A percentile compares a stretch with the other conserved stretches of the same genome.
Evolutionary conservation across 805 yeast species (phyloP).

Genomic region (Komagataella populi): DNA sequence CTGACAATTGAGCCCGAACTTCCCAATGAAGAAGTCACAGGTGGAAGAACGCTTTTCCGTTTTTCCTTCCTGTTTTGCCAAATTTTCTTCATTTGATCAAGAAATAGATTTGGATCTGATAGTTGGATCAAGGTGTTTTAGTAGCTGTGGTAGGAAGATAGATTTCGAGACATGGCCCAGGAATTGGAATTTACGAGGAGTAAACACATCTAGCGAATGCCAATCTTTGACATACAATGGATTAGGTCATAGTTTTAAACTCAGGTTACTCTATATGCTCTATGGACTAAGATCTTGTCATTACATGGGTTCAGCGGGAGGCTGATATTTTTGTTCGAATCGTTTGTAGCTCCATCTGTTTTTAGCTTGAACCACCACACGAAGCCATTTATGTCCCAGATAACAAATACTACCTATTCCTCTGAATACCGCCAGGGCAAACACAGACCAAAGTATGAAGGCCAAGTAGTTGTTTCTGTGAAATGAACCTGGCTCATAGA

Average conservation of each 20-base stretch:
- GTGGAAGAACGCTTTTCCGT: neutral
- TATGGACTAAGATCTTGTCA: neutral
- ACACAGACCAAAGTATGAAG: conserved; percentile 87
- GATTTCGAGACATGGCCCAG: neutral
- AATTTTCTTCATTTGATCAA: neutral
- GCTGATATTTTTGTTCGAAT: neutral
- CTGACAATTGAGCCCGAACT: neutral
- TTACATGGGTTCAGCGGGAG: neutral
- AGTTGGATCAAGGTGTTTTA: neutral
- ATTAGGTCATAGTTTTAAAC: neutral
- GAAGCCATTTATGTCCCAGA: conserved; percentile 28
- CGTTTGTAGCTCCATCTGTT: conserved; percentile 6
- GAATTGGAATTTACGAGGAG: neutral
- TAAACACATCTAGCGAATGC: neutral
- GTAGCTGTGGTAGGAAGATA: neutral
- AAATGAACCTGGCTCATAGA: conserved; percentile 55
- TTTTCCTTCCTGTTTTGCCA: neutral
- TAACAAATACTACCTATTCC: conserved; percentile 72
- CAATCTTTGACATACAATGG: neutral
- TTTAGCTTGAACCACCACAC: conserved; percentile 16
- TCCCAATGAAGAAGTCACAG: neutral
- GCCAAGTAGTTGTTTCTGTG: conserved; percentile 63
- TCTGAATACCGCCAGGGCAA: conserved; percentile 68
- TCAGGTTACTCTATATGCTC: neutral
- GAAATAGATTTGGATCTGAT: neutral